Conservation (phyloP, 2,329 filamentous ascomycete species). For the Talaromyces sp. region DNA sequence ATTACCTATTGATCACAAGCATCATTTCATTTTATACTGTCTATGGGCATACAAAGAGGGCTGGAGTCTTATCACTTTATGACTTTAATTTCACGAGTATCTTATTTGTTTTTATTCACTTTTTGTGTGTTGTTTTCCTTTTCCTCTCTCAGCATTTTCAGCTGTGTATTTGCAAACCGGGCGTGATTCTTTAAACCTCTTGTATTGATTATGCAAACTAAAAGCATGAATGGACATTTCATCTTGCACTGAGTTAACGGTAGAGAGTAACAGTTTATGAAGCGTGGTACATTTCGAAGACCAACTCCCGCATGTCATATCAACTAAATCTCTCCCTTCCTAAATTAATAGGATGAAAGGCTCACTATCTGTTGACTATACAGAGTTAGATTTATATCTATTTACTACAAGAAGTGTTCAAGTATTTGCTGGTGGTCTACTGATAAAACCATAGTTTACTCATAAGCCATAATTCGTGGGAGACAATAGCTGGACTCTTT, state of each 20-base stretch:
- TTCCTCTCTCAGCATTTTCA: background rate
- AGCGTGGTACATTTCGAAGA: too few relatives aligned
- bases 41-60: conserved; percentile 8
- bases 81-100: conserved; percentile 14
- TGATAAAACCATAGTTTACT: too few relatives aligned
- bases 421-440: background rate
- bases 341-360: too few relatives aligned
- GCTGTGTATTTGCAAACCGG: background rate
- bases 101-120: conserved; percentile 13
- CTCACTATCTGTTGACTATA: too few relatives aligned
- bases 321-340: too few relatives aligned
- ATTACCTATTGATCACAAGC: conserved; percentile 8
- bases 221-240: background rate
- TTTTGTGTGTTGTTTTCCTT: background rate
- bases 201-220: conserved; percentile 6
- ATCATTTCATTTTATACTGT: conserved; percentile 6
- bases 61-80: conserved; percentile 15
- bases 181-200: background rate
- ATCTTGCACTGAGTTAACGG: too few relatives aligned
- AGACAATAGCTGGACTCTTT: background rate
- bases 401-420: background rate
- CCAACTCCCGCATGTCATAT: too few relatives aligned
- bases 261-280: too few relatives aligned
- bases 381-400: background rate
- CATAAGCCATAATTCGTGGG: background rate